A percentile compares a stretch with the other conserved stretches of the same genome.
phyloP scores from a whole-genome alignment of 306 rosid species.

The Coriaria nepalensis region DNA sequence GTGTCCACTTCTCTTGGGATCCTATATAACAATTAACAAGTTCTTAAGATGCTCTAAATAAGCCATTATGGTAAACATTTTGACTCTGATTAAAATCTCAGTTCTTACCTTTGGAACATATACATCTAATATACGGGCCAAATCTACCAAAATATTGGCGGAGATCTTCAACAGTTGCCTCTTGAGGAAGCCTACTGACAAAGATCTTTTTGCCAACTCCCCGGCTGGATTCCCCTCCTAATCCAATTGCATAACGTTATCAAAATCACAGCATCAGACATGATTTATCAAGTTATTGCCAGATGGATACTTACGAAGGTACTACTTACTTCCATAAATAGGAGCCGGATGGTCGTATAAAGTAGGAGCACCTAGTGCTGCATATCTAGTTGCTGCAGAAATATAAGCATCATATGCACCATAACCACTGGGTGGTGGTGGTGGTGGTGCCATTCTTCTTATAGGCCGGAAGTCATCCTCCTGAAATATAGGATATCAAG shows the following conservation, averaged over 20 bases:
- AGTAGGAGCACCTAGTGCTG: constrained; percentile 93
- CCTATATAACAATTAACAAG: constrained; percentile 26
- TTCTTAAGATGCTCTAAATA: constrained; percentile 12
- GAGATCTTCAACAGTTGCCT: constrained; percentile 78
- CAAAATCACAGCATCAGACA: constrained; percentile 8
- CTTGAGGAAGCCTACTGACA: constrained; percentile 82
- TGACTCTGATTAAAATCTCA: neutral
- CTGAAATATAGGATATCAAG: constrained; percentile 26
- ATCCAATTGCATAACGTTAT: constrained; percentile 11
- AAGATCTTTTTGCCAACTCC: constrained; percentile 71
- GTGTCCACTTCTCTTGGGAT: constrained; percentile 82
- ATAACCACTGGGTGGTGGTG: constrained; percentile 77
- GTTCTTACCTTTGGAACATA: constrained; percentile 73
- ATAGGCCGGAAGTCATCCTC: constrained; percentile 83
- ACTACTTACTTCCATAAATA: constrained; percentile 67
- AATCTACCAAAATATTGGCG: constrained; percentile 91
- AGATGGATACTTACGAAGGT: constrained; percentile 4
- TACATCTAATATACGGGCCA: constrained; percentile 80
- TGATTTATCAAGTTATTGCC: constrained; percentile 4
- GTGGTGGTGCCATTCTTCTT: constrained; percentile 28
- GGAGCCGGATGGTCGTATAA: constrained; percentile 82
- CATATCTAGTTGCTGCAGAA: constrained; percentile 92
- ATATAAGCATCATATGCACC: constrained; percentile 95
- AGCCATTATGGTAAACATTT: neutral
- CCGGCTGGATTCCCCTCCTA: constrained; percentile 69